Evolutionary conservation across 2,329 filamentous ascomycete genomes (phyloP), one percentile per base, ranked within the genome.

Genomic region (Ophiostoma tasmaniense): DNA sequence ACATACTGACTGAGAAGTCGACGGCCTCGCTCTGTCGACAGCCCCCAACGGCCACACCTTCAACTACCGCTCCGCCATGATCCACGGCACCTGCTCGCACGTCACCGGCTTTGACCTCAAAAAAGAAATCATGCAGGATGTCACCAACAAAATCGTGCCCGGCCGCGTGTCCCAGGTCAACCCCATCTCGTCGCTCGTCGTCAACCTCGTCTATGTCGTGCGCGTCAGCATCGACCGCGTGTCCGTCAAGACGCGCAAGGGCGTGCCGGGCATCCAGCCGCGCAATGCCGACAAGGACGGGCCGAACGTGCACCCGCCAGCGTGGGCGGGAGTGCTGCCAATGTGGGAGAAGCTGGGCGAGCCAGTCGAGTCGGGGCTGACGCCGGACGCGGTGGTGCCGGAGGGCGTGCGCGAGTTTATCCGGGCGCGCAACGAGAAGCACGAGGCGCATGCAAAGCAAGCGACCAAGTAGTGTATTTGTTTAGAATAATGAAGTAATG

Each of bases 41-140:
- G 71, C 71, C 2, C 71, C 71, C 33, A 72, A 72, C 67, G 71
- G 69, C 33, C 71, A 72, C 68, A 70, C 71, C 5, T 72, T 72
- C 69, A 72, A 72, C 71, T 72, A 72, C 70, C 71, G 71, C 13
- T 66, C 68, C 0, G 71, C 71, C 37, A 72, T 69, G 3, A 42
- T 72, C 33, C 71, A 72, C 67, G 71, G 70, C 64, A 70, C 70
- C 11, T 71, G 71, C 55, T 30, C 28, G 50, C 66, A 69, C 8
- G 70, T 72, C 13, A 62, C 42, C 33, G 42, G 22, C 52, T 66
- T 69, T 17, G 28, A 28, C 0, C 8, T 64, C 45, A 72, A 72
- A 62, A 13, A 35, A 0, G 55, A 64, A 14, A 52, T 71, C 22
- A 72, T 72, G 71, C 70, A 20, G 17, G 69, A 66, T 10, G 71